phyloP scores from a whole-genome alignment of 768 basidiomycete genomes.

The Harrya chromipes region DNA sequence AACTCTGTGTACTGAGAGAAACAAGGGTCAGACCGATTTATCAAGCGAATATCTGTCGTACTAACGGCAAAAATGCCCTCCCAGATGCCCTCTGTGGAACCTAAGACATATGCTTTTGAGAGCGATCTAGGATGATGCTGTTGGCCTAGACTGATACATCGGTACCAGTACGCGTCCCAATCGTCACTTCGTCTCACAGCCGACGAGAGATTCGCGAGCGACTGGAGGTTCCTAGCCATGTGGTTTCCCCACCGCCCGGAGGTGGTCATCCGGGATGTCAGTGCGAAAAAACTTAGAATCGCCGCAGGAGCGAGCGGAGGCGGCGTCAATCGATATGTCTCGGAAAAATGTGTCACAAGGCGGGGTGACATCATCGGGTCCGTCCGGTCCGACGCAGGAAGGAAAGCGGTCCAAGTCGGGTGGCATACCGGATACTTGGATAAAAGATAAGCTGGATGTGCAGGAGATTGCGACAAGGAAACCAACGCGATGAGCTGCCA shows the following conservation, averaged over 20 bases:
- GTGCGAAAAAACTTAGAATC: constrained; percentile 64
- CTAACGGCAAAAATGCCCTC: constrained; percentile 75
- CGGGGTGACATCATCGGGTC: constrained; percentile 17
- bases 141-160: constrained; percentile 43
- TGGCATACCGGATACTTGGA: constrained; percentile 59
- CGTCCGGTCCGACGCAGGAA: constrained; percentile 31
- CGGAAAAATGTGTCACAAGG: constrained; percentile 42
- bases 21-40: neutral
- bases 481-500: constrained; percentile 64
- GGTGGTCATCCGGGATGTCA: constrained; percentile 34
- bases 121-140: constrained; percentile 32
- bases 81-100: constrained; percentile 76
- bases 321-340: constrained; percentile 45
- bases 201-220: constrained; percentile 12
- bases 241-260: constrained; percentile 1
- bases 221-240: constrained; percentile 5
- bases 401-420: constrained; percentile 58
- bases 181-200: constrained; percentile 39
- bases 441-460: neutral
- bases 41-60: constrained; percentile 3
- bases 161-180: constrained; percentile 72
- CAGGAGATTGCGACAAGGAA: constrained; percentile 12
- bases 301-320: constrained; percentile 69
- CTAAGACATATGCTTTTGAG: constrained; percentile 52
- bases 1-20: constrained; percentile 73